These are phyloP conservation scores for Arthrobotrys entomopaga DNA, from an alignment of 2,329 filamentous ascomycete species.

Conservation along the genomic window DNA sequence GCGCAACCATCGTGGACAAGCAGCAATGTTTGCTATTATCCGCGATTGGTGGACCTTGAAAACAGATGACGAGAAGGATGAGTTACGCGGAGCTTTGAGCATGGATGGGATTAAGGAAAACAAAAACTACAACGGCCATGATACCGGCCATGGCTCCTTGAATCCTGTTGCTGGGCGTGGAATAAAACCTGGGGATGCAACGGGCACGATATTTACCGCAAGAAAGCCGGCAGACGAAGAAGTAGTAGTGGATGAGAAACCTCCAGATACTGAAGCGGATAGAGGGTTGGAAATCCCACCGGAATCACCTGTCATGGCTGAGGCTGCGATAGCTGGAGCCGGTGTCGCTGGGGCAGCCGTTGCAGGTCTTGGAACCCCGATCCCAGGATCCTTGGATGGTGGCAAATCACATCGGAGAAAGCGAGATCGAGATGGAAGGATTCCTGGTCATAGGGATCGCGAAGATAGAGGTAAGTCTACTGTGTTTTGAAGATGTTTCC, in stretches of 20 bases:
- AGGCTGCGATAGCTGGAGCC: background rate
- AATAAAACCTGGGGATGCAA: constrained; percentile 46
- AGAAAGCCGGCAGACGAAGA: constrained; percentile 24
- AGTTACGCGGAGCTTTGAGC: constrained; percentile 54
- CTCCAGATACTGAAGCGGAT: constrained; percentile 26
- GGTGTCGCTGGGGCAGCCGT: background rate
- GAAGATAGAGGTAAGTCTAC: constrained; percentile 36
- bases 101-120: constrained; percentile 55
- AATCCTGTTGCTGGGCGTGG: constrained; percentile 47
- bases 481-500: background rate
- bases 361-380: constrained; percentile 73
- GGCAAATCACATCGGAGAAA: constrained; percentile 34
- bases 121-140: constrained; percentile 54
- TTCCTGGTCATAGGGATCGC: constrained; percentile 29
- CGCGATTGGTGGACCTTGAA: constrained; percentile 80
- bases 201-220: constrained; percentile 37
- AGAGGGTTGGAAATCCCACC: constrained; percentile 22
- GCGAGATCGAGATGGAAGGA: constrained; percentile 35
- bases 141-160: constrained; percentile 55
- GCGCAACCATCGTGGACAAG: constrained; percentile 76
- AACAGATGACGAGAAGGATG: constrained; percentile 58
- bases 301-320: constrained; percentile 10
- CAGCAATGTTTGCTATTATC: constrained; percentile 88
- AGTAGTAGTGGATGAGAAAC: constrained; percentile 4
- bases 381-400: constrained; percentile 65